Percentiles rank a stretch among this genome's conserved stretches.
These are phyloP conservation scores for Entamoeba histolytica DNA, from an alignment of 208 protist genomes.

Conservation along the genomic window DNA sequence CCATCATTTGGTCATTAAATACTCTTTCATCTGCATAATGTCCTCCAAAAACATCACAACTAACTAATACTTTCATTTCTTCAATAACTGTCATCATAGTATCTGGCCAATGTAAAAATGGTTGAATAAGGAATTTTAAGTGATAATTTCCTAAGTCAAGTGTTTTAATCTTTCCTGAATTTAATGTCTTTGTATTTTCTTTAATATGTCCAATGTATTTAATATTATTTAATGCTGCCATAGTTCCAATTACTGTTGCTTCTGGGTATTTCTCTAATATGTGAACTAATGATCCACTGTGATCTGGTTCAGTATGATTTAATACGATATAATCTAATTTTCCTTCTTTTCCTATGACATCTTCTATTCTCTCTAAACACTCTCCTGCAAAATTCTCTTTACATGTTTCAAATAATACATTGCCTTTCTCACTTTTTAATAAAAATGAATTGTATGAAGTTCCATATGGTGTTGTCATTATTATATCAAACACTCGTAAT, in stretches of 20 bases:
- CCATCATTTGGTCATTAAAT: neutral
- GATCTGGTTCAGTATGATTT: slow-evolving; percentile 19
- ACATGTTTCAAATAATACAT: slow-evolving; percentile 3
- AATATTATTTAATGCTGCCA: neutral
- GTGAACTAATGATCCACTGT: neutral
- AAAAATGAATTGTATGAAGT: slow-evolving; percentile 19
- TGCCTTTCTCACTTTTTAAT: neutral
- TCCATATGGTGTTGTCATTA: slow-evolving; percentile 12
- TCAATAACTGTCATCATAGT: slow-evolving; percentile 7
- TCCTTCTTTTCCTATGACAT: neutral
- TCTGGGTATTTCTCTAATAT: neutral
- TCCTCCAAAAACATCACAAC: slow-evolving; percentile 21
- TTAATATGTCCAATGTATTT: neutral
- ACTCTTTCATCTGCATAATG: neutral
- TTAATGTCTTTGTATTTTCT: neutral
- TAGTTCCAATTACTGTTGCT: neutral
- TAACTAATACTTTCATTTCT: neutral
- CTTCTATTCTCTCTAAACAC: neutral
- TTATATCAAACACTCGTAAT: slow-evolving; percentile 14
- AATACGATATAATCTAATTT: slow-evolving; percentile 2
- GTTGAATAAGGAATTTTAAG: slow-evolving; percentile 6
- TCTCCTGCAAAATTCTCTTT: neutral
- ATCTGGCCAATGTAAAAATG: slow-evolving; percentile 21
- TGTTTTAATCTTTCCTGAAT: neutral
- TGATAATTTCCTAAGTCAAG: neutral